Evolutionary conservation across 805 yeast species (phyloP).

Genomic region (Zygotorulaspora chibaensis): DNA sequence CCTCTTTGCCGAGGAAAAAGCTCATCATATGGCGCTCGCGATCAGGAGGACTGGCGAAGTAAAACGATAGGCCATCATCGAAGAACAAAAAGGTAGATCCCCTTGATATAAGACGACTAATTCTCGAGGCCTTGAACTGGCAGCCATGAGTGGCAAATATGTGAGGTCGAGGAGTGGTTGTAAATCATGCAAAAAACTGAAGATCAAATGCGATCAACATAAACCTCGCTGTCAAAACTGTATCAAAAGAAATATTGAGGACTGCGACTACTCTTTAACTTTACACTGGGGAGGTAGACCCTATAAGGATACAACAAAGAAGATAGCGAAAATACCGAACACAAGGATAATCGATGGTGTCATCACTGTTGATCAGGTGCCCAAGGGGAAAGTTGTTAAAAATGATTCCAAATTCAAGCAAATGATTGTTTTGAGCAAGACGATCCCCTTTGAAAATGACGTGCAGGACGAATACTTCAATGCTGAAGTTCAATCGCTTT

Average conservation of each 20-base stretch:
- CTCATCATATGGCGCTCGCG: not conserved
- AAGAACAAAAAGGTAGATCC: no score
- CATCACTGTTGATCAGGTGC: not conserved
- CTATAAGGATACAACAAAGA: slow-evolving; percentile 40
- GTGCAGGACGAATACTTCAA: no score
- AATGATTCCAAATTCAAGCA: not conserved
- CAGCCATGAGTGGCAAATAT: not conserved
- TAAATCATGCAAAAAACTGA: slow-evolving; percentile 54
- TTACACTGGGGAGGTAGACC: slow-evolving; percentile 74
- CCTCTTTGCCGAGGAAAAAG: no score
- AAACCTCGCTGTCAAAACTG: slow-evolving; percentile 64
- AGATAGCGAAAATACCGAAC: not conserved
- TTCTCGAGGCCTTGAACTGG: not conserved
- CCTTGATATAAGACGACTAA: no score
- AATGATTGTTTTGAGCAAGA: not conserved
- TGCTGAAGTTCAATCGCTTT: no score
- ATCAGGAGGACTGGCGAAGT: not conserved
- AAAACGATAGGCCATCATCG: no score
- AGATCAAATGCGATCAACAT: slow-evolving; percentile 65
- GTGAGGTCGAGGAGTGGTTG: slow-evolving; percentile 55
- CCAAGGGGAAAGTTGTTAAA: not conserved
- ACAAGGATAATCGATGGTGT: slow-evolving; percentile 5
- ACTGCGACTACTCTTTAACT: slow-evolving; percentile 61
- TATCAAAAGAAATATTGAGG: slow-evolving; percentile 36
- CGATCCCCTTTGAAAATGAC: no score